Conservation (phyloP, 1,139 yeast genomes). For the Candida smagusa region DNA sequence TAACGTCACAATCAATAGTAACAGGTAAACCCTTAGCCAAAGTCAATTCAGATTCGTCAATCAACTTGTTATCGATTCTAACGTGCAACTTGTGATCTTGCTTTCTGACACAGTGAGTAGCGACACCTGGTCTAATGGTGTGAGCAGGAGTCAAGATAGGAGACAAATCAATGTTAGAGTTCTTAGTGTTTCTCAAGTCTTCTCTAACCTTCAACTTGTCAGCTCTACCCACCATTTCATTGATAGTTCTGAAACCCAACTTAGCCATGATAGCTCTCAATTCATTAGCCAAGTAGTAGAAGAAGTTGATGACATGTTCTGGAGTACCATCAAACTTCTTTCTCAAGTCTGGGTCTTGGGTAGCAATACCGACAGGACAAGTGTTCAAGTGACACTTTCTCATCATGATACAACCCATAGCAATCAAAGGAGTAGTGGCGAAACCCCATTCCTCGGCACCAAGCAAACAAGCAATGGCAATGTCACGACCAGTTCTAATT, state of each 20-base stretch:
- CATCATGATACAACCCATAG: slow-evolving; percentile 97
- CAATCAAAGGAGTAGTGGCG: slow-evolving; percentile 95
- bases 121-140: slow-evolving; percentile 95
- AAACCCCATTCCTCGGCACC: slow-evolving; percentile 99
- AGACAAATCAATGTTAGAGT: slow-evolving; percentile 84
- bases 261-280: slow-evolving; percentile 90
- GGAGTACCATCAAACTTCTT: slow-evolving; percentile 95
- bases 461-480: slow-evolving; percentile 89
- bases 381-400: slow-evolving; percentile 90
- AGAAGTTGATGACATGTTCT: slow-evolving; percentile 96
- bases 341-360: slow-evolving; percentile 94
- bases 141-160: slow-evolving; percentile 97
- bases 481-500: slow-evolving; percentile 91
- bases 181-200: slow-evolving; percentile 82
- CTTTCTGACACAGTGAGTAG: slow-evolving; percentile 87
- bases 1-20: slow-evolving; percentile 86
- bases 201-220: slow-evolving; percentile 86
- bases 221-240: slow-evolving; percentile 97
- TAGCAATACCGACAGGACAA: slow-evolving; percentile 98
- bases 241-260: slow-evolving; percentile 91
- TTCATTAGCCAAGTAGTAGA: slow-evolving; percentile 91
- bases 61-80: slow-evolving; percentile 89
- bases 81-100: slow-evolving; percentile 94
- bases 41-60: slow-evolving; percentile 93
- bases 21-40: slow-evolving; percentile 93